Percentiles rank a stretch among this genome's conserved stretches.
These are phyloP conservation scores for Emmonsia crescens DNA, from an alignment of 2,329 filamentous ascomycete genomes.

Conservation along the genomic window DNA sequence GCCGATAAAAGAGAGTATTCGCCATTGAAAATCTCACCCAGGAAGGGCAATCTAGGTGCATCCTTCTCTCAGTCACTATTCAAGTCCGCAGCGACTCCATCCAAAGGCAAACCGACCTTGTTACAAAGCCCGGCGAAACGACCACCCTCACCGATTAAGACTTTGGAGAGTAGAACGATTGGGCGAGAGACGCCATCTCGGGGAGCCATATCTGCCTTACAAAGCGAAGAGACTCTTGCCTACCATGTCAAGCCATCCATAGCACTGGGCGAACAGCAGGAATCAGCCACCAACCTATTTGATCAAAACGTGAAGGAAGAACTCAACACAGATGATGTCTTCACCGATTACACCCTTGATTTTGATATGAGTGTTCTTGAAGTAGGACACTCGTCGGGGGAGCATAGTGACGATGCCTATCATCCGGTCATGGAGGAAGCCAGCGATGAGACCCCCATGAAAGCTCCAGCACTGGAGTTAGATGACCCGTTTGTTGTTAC, in stretches of 20 bases:
- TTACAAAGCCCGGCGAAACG: constrained; percentile 37
- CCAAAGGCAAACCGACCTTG: constrained; percentile 26
- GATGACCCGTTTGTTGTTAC: constrained; percentile 12
- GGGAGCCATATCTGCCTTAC: not conserved
- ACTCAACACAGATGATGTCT: not conserved
- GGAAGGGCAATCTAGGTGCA: constrained; percentile 28
- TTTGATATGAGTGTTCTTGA: constrained; percentile 18
- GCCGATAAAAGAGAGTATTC: constrained; percentile 16
- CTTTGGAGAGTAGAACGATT: constrained; percentile 7
- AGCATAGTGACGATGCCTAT: not conserved
- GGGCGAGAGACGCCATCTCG: not conserved
- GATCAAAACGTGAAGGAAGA: not conserved
- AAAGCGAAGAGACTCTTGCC: not conserved
- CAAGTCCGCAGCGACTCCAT: constrained; percentile 25
- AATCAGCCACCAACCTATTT: not conserved
- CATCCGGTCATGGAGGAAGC: not conserved
- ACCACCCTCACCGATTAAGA: constrained; percentile 30
- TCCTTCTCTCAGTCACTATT: constrained; percentile 26
- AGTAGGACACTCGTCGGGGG: constrained; percentile 12
- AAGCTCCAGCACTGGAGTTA: not conserved
- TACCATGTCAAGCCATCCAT: not conserved
- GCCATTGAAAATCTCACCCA: constrained; percentile 35
- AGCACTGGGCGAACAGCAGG: not conserved
- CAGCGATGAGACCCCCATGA: not conserved
- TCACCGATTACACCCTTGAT: constrained; percentile 10